phyloP scores from a whole-genome alignment of 148 eudicot species.

The Amaranthus palmeri region DNA sequence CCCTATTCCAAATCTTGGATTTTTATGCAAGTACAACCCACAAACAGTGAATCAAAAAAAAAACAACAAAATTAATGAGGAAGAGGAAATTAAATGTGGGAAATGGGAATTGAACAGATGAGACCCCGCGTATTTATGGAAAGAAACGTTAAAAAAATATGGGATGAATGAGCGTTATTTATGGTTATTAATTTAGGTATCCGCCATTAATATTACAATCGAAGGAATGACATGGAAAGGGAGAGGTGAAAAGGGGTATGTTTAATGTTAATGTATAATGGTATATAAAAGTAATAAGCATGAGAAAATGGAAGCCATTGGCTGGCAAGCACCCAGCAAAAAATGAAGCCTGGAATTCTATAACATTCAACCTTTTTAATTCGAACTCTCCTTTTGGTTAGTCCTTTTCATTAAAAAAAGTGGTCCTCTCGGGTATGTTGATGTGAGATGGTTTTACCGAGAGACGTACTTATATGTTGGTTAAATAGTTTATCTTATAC shows the following conservation, averaged over 20 bases:
- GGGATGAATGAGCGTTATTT: conserved; percentile 8
- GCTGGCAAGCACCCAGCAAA: too few relatives aligned
- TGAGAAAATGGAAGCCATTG: too few relatives aligned
- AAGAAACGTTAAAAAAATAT: not conserved
- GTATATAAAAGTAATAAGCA: too few relatives aligned
- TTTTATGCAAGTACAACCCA: not conserved
- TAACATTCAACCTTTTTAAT: not conserved
- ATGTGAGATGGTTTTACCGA: too few relatives aligned
- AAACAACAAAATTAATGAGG: not conserved
- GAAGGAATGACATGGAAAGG: not conserved
- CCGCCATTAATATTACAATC: not conserved
- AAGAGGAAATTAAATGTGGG: not conserved
- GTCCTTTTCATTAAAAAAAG: too few relatives aligned
- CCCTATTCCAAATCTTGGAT: conserved; percentile 6
- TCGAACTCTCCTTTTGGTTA: not conserved
- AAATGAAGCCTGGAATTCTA: too few relatives aligned
- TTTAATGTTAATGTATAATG: too few relatives aligned
- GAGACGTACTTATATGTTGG: too few relatives aligned
- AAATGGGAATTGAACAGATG: conserved; percentile 6
- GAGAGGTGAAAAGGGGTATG: not conserved
- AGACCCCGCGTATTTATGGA: conserved; percentile 4
- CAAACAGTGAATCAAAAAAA: not conserved
- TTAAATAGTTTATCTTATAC: too few relatives aligned
- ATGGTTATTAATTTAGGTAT: conserved; percentile 4
- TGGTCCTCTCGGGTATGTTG: too few relatives aligned